These are phyloP conservation scores for Colletotrichum chlorophyti DNA, from an alignment of 2,329 filamentous ascomycete genomes.

Conservation along the genomic window DNA sequence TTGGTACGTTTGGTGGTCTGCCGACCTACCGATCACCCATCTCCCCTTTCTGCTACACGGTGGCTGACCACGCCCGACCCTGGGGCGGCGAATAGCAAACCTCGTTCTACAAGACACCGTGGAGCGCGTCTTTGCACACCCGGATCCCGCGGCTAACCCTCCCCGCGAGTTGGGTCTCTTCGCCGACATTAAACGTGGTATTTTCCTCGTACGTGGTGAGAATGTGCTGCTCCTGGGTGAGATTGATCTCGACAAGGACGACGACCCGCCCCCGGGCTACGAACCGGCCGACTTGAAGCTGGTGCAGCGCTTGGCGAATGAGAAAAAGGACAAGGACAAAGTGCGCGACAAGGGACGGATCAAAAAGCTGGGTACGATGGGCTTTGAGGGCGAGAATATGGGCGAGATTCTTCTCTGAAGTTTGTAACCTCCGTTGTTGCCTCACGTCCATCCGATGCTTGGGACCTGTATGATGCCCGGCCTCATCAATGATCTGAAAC, in stretches of 20 bases:
- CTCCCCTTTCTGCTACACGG: background rate
- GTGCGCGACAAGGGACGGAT: conserved; percentile 74
- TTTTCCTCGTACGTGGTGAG: conserved; percentile 93
- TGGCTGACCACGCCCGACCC: background rate
- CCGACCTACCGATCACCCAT: conserved; percentile 15
- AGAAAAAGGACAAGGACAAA: conserved; percentile 74
- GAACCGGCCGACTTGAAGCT: conserved; percentile 69
- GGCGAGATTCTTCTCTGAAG: conserved; percentile 75
- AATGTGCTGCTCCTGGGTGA: conserved; percentile 96
- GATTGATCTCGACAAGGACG: conserved; percentile 96
- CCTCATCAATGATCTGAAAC: conserved; percentile 26
- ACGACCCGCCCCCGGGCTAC: conserved; percentile 78
- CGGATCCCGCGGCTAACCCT: conserved; percentile 39
- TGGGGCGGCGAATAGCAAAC: conserved; percentile 71
- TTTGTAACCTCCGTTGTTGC: background rate
- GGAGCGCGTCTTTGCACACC: conserved; percentile 79
- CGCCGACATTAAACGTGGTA: conserved; percentile 83
- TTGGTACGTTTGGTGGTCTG: conserved; percentile 70
- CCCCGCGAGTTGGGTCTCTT: conserved; percentile 63
- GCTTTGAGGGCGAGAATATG: conserved; percentile 86
- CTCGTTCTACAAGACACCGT: conserved; percentile 92
- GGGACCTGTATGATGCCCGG: too few species aligned
- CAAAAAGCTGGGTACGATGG: conserved; percentile 75
- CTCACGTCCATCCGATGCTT: background rate
- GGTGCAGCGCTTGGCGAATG: conserved; percentile 76